phyloP scores from a whole-genome alignment of 345 rosid genomes.

The Geranium brycei region DNA sequence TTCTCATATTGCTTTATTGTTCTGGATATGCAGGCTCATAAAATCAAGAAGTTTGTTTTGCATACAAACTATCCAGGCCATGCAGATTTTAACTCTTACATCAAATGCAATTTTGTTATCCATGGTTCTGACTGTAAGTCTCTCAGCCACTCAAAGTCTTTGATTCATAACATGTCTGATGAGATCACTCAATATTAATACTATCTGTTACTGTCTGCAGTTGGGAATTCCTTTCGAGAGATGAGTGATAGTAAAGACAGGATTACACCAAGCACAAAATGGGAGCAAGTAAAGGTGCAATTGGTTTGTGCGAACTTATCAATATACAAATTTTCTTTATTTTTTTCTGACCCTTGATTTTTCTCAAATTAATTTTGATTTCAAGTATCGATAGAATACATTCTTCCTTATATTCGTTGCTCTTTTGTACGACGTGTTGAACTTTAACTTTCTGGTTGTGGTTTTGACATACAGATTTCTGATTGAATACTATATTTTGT shows the following conservation, averaged over 20 bases:
- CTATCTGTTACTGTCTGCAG: slow-evolving; percentile 21
- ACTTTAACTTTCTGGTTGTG: not conserved
- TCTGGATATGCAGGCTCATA: slow-evolving; percentile 56
- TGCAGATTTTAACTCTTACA: slow-evolving; percentile 90
- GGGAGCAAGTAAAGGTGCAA: slow-evolving; percentile 94
- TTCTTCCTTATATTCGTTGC: not conserved
- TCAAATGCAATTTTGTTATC: slow-evolving; percentile 82
- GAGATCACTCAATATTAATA: slow-evolving; percentile 3
- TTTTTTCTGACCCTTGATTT: not conserved
- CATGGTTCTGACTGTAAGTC: slow-evolving; percentile 33
- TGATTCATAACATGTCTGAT: not conserved
- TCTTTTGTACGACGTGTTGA: not conserved
- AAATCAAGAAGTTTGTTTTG: slow-evolving; percentile 81
- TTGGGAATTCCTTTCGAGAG: slow-evolving; percentile 30
- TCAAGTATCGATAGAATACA: not conserved
- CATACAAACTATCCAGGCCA: slow-evolving; percentile 98
- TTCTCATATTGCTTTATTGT: slow-evolving; percentile 9
- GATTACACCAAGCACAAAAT: slow-evolving; percentile 72
- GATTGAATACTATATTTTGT: not conserved
- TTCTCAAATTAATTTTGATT: not conserved
- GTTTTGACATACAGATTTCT: not conserved
- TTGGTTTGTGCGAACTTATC: not conserved
- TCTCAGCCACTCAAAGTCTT: slow-evolving; percentile 1
- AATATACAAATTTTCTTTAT: not conserved
- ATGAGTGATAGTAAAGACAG: slow-evolving; percentile 39